Percentiles rank a stretch among this genome's conserved stretches.
Evolutionary conservation across 2,329 filamentous ascomycete species (phyloP).

Genomic region (Cucurbitaria berberidis): DNA sequence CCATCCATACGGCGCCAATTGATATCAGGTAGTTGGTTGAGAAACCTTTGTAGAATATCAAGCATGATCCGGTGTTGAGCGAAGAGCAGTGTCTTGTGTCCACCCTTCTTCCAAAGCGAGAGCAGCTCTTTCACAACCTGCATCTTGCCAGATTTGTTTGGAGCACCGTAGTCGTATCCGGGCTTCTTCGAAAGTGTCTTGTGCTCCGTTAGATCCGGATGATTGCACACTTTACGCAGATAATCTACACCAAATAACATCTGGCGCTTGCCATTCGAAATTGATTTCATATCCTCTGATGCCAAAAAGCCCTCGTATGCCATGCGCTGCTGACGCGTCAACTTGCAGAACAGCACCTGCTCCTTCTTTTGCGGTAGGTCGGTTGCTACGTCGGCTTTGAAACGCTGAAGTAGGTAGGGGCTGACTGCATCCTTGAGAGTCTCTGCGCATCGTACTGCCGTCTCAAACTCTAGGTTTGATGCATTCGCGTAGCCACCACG

Average conservation of each 20-base stretch:
- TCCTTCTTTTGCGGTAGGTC: slow-evolving; percentile 96
- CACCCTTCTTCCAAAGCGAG: slow-evolving; percentile 87
- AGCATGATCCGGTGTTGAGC: slow-evolving; percentile 95
- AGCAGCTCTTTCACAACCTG: slow-evolving; percentile 88
- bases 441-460: slow-evolving; percentile 90
- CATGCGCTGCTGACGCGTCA: slow-evolving; percentile 78
- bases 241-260: slow-evolving; percentile 90
- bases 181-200: slow-evolving; percentile 63
- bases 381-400: slow-evolving; percentile 92
- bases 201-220: slow-evolving; percentile 85
- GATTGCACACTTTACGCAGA: slow-evolving; percentile 95
- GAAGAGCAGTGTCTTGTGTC: slow-evolving; percentile 92
- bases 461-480: slow-evolving; percentile 91
- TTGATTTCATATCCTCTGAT: slow-evolving; percentile 85
- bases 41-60: slow-evolving; percentile 86
- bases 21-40: slow-evolving; percentile 70
- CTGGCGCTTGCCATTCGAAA: slow-evolving; percentile 75
- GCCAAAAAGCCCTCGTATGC: slow-evolving; percentile 81
- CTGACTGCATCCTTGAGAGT: slow-evolving; percentile 93
- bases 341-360: slow-evolving; percentile 92
- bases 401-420: slow-evolving; percentile 87
- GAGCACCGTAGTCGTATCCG: slow-evolving; percentile 78
- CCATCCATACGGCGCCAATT: slow-evolving; percentile 93
- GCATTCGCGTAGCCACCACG: slow-evolving; percentile 95
- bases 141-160: slow-evolving; percentile 89